Evolutionary conservation across 352 stramenopile genomes (phyloP).

Genomic region (Phytophthora litchii): DNA sequence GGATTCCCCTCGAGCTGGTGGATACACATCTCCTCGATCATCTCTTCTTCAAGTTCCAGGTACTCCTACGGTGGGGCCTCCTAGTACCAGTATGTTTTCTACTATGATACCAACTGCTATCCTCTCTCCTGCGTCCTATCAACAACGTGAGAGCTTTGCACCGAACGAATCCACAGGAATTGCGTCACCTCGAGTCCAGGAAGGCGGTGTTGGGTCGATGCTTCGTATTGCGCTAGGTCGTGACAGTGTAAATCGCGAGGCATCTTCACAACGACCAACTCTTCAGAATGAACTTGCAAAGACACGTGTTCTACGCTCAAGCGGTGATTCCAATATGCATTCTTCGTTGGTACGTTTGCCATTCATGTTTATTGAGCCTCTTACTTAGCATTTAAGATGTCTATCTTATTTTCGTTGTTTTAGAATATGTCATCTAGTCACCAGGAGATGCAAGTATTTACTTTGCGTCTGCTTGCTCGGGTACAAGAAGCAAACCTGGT

Average conservation of each 20-base stretch:
- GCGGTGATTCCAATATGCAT: conserved; percentile 21
- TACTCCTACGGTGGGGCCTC: conserved; percentile 62
- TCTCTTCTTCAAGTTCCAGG: conserved; percentile 73
- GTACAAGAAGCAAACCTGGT: conserved; percentile 39
- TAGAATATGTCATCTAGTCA: conserved; percentile 18
- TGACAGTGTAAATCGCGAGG: conserved; percentile 73
- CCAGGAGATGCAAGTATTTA: conserved; percentile 36
- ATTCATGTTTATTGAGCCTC: background rate
- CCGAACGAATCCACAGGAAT: conserved; percentile 28
- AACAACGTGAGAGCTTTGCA: conserved; percentile 76
- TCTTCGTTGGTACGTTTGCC: conserved; percentile 25
- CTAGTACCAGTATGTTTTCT: conserved; percentile 56
- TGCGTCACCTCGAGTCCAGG: conserved; percentile 32
- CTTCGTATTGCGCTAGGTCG: conserved; percentile 78
- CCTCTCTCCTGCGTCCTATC: conserved; percentile 82
- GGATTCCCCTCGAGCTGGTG: conserved; percentile 78
- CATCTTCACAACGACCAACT: conserved; percentile 32
- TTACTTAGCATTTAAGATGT: background rate
- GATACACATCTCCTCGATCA: conserved; percentile 79
- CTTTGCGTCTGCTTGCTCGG: conserved; percentile 29
- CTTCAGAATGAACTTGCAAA: conserved; percentile 45
- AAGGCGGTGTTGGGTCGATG: conserved; percentile 56
- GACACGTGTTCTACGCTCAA: conserved; percentile 38
- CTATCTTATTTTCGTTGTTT: conserved; percentile 1
- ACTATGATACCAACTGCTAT: conserved; percentile 48